Percentiles rank a stretch among this genome's conserved stretches.
These are phyloP conservation scores for Aureococcus anophagefferens DNA, from an alignment of 108 stramenopile genomes.

Conservation along the genomic window DNA sequence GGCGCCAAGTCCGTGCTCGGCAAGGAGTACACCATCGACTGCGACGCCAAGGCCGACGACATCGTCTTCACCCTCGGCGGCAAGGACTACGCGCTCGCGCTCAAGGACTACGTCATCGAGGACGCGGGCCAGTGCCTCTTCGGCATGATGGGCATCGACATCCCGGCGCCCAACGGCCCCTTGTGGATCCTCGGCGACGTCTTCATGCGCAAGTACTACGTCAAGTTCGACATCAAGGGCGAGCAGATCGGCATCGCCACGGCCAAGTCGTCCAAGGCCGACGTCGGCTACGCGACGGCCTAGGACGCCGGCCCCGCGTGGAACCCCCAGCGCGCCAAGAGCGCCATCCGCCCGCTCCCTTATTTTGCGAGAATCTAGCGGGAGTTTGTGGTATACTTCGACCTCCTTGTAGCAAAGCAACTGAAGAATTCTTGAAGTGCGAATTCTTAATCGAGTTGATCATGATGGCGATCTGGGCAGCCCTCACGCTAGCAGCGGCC, in stretches of 20 bases:
- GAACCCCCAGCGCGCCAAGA: no score
- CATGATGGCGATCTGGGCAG: no score
- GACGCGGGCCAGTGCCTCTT: constrained; percentile 71
- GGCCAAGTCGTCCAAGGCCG: constrained; percentile 4
- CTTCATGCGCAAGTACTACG: constrained; percentile 90
- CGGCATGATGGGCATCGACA: constrained; percentile 82
- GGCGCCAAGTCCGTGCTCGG: constrained; percentile 77
- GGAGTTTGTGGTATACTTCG: no score
- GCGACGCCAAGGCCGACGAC: constrained; percentile 47
- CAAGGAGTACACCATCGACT: constrained; percentile 81
- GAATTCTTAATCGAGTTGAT: no score
- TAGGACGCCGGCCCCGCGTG: no score
- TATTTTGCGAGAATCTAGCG: no score
- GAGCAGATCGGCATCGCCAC: constrained; percentile 74
- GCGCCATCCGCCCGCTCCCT: no score
- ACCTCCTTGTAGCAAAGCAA: no score
- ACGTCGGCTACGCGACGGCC: no score
- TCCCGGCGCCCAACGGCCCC: constrained; percentile 58
- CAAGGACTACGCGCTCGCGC: constrained; percentile 62
- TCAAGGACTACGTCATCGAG: constrained; percentile 46
- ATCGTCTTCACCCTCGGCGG: constrained; percentile 41
- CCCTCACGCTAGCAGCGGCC: no score
- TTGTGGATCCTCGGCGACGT: constrained; percentile 93
- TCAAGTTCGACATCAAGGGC: constrained; percentile 78
- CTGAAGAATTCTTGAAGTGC: no score